These are phyloP conservation scores for Aurantiochytrium sp. DNA, from an alignment of 108 stramenopile species.

Conservation along the genomic window DNA sequence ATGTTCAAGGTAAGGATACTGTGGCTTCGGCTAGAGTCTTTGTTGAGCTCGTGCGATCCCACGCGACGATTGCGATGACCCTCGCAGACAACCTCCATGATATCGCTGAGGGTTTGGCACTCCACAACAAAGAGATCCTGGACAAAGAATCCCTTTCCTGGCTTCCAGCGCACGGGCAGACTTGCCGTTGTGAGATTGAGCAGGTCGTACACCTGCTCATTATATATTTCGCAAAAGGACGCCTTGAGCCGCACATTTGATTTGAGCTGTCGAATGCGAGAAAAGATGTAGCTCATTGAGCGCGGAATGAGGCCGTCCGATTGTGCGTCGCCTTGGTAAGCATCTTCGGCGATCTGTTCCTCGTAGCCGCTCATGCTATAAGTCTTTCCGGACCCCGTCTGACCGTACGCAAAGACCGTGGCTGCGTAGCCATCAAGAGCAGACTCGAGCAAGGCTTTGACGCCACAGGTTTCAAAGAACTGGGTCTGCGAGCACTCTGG, in stretches of 20 bases:
- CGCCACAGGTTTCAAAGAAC: slow-evolving; percentile 28
- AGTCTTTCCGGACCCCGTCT: slow-evolving; percentile 45
- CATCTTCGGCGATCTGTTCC: background rate
- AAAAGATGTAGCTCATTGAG: slow-evolving; percentile 31
- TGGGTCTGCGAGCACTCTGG: slow-evolving; percentile 11
- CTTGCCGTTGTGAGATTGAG: slow-evolving; percentile 10
- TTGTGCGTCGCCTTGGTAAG: no score
- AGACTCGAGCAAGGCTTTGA: slow-evolving; percentile 22
- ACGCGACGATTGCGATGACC: slow-evolving; percentile 39
- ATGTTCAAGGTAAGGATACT: slow-evolving; percentile 27
- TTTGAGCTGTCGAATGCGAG: background rate
- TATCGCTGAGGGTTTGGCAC: slow-evolving; percentile 21
- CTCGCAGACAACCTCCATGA: slow-evolving; percentile 39
- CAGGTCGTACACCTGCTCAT: slow-evolving; percentile 44
- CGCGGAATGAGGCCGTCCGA: slow-evolving; percentile 32
- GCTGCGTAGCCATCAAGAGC: slow-evolving; percentile 34
- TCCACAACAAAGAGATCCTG: slow-evolving; percentile 39
- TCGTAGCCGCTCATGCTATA: slow-evolving; percentile 39
- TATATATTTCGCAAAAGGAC: slow-evolving; percentile 45
- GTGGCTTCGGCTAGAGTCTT: slow-evolving; percentile 39
- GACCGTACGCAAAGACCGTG: slow-evolving; percentile 44
- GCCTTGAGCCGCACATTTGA: slow-evolving; percentile 1
- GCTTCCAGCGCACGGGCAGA: slow-evolving; percentile 31
- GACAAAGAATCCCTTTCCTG: slow-evolving; percentile 38
- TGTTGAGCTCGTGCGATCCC: slow-evolving; percentile 35